Base-by-base conservation (phyloP, 2,329 filamentous ascomycete species). In the Pochonia chlamydosporia region DNA sequence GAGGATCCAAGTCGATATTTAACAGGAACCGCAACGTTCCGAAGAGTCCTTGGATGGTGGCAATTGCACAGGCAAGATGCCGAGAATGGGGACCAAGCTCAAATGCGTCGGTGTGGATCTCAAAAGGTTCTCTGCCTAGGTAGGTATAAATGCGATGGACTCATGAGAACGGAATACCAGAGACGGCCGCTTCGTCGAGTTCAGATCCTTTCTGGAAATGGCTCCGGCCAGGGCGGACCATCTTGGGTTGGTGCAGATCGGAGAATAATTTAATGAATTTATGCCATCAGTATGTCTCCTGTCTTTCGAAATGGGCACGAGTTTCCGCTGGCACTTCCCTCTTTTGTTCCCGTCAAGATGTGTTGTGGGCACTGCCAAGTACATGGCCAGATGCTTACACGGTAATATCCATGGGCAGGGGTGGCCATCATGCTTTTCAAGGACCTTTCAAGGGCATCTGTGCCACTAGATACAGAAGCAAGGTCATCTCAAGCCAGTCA, bases 1-100 rank as follows among this genome's bases (percentile, higher is more conserved):
- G 37, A 47, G 48, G 50, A 49, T 44, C 48, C 50, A 45, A 23
- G 50, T 51, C 46, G 49, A 52, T 50, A 50, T 50, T 52, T 50
- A 48, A 49, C 40, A 44, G 41, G 42, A 37, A 45, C 43, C 43
- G 31, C 18, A 39, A 40, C 20, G 35, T 16, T 35, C 41, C 35
- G 18, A 46, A 24, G 40, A 40, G 39, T 5, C 40, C 43, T 33
- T 25, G 36, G 3, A 43, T 46, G 25, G 36, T 42, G 45, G 18
- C 18, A 57, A 54, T 52, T 41, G 28, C 23, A 44, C 43, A 46
- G 14, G 26, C 28, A 35, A 51, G 39, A 46, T 49, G 46, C 49
- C 46, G 45, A 48, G 16, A 44, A 48, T 33, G 43, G 44, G 37
- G 24, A 48, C 16, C 39, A 36, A 31, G 14, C 24, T 11, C 42